Evolutionary conservation across 176 grass and related monocot genomes (phyloP).

Genomic region (Aegilops speltoides): DNA sequence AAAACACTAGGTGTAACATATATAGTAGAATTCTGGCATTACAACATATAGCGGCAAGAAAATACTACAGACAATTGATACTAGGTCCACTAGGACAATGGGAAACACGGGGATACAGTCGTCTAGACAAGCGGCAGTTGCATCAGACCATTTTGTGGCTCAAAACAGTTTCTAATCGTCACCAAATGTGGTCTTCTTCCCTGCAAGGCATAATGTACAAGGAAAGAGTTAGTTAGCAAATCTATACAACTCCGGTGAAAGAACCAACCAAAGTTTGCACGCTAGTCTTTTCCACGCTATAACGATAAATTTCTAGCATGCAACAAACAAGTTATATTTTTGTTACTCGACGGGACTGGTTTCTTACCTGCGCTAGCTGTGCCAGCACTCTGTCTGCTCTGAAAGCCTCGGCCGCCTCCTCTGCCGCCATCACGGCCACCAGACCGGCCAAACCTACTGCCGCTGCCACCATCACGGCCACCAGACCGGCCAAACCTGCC

Average conservation of each 20-base stretch:
- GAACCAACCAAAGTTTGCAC: background rate
- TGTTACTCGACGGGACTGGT: background rate
- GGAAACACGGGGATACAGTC: background rate
- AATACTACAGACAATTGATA: constrained; percentile 21
- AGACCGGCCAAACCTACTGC: background rate
- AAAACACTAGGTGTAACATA: background rate
- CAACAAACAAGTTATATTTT: background rate
- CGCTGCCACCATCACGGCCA: constrained; percentile 4
- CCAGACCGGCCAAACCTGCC: constrained; percentile 34
- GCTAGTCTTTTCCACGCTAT: background rate
- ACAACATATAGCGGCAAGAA: background rate
- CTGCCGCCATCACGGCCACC: background rate
- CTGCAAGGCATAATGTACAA: constrained; percentile 21
- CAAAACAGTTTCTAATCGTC: constrained; percentile 30
- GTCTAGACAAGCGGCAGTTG: background rate
- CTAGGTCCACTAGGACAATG: background rate
- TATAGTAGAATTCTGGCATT: constrained; percentile 4
- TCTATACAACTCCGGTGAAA: too few species aligned
- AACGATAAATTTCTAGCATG: background rate
- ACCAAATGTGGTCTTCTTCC: constrained; percentile 74
- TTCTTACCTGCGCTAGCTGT: constrained; percentile 56
- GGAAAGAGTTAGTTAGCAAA: background rate
- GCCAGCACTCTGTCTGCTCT: constrained; percentile 40
- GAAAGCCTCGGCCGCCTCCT: constrained; percentile 41
- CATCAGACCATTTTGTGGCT: background rate